Percentiles rank a stretch among this genome's conserved stretches.
Conservation (phyloP, 2,329 filamentous ascomycete genomes). For the Fusarium luffae region DNA sequence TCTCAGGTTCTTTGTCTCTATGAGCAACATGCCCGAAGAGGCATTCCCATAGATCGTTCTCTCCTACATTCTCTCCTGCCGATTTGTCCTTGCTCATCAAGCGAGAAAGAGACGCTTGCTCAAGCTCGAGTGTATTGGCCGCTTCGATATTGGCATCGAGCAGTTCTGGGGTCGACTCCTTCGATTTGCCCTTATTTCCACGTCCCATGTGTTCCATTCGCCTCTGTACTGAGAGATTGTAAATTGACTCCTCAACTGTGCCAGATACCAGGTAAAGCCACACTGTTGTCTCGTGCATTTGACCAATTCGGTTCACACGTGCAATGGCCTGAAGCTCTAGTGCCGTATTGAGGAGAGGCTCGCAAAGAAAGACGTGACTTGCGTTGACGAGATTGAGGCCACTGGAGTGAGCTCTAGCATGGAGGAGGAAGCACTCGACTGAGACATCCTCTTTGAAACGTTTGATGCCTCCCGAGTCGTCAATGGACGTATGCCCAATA, state of each 20-base stretch:
- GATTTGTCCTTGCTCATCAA: conserved; percentile 76
- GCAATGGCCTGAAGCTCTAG: conserved; percentile 96
- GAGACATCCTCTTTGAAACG: conserved; percentile 80
- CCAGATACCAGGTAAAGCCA: conserved; percentile 95
- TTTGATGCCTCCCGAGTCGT: conserved; percentile 74
- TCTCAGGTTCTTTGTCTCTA: conserved; percentile 35
- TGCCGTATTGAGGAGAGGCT: conserved; percentile 92
- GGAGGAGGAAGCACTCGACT: conserved; percentile 86
- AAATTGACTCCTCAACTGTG: conserved; percentile 92
- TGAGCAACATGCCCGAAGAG: conserved; percentile 74
- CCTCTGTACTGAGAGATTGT: conserved; percentile 83
- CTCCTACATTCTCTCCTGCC: conserved; percentile 82
- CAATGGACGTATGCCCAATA: conserved; percentile 79
- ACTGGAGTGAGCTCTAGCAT: conserved; percentile 87
- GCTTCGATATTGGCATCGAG: conserved; percentile 76
- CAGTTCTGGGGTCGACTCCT: conserved; percentile 57
- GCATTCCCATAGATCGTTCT: conserved; percentile 88
- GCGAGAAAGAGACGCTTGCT: conserved; percentile 75
- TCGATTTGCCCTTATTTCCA: conserved; percentile 52
- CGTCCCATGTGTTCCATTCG: conserved; percentile 79
- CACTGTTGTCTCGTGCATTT: conserved; percentile 86
- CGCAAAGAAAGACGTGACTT: conserved; percentile 93
- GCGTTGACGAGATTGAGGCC: conserved; percentile 93
- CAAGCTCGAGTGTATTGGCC: conserved; percentile 85
- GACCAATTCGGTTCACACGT: conserved; percentile 93